A percentile compares a stretch with the other conserved stretches of the same genome.
Evolutionary conservation across 1,284 basidiomycete species (phyloP).

Genomic region (Moesziomyces antarcticus): DNA sequence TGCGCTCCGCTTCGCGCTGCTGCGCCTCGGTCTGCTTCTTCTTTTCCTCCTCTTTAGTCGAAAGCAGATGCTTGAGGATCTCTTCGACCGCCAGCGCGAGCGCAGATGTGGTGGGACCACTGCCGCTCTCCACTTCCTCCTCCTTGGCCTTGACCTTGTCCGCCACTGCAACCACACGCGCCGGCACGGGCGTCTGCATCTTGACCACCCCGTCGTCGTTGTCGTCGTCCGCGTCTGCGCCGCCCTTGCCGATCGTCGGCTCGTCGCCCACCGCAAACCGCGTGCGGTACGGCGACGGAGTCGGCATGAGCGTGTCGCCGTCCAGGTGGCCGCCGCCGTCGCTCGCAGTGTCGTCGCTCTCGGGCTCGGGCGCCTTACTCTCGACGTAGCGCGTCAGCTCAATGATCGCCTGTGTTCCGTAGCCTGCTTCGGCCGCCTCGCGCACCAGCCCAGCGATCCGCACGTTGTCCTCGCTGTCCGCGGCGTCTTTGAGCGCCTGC

Average conservation of each 20-base stretch:
- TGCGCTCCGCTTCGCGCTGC: slow-evolving; percentile 27
- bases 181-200: slow-evolving; percentile 33
- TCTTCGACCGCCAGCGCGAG: slow-evolving; percentile 60
- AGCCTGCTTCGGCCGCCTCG: slow-evolving; percentile 39
- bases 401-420: slow-evolving; percentile 50
- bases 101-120: slow-evolving; percentile 29
- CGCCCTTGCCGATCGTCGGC: slow-evolving; percentile 17
- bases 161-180: slow-evolving; percentile 11
- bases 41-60: slow-evolving; percentile 55
- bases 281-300: slow-evolving; percentile 30
- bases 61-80: slow-evolving; percentile 61
- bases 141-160: slow-evolving; percentile 18
- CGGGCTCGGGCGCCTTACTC: slow-evolving; percentile 22
- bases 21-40: slow-evolving; percentile 31
- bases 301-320: slow-evolving; percentile 31
- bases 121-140: slow-evolving; percentile 5
- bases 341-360: slow-evolving; percentile 6
- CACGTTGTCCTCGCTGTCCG: slow-evolving; percentile 36
- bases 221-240: slow-evolving; percentile 10
- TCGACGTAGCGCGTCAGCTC: slow-evolving; percentile 46
- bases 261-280: slow-evolving; percentile 29
- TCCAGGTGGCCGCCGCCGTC: slow-evolving; percentile 7
- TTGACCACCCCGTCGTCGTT: slow-evolving; percentile 14
- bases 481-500: slow-evolving; percentile 34
- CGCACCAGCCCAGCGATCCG: slow-evolving; percentile 35